Evolutionary conservation across 768 basidiomycete genomes (phyloP).

Genomic region (Panaeolus papilionaceus): DNA sequence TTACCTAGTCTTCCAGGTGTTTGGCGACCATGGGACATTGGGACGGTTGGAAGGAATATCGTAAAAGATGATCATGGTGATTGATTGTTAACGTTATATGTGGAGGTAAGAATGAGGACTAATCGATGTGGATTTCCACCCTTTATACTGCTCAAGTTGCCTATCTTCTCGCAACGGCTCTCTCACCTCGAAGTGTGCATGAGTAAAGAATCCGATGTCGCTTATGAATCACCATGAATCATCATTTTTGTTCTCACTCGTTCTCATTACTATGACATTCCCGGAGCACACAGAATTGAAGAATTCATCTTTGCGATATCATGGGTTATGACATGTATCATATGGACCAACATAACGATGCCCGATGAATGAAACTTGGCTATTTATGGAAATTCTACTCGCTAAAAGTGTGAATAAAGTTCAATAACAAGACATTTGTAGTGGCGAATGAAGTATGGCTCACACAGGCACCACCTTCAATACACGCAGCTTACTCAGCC

Average conservation of each 20-base stretch:
- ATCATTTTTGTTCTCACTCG: background rate
- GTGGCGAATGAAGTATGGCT: background rate
- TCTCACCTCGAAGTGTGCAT: constrained; percentile 5
- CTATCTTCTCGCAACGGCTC: background rate
- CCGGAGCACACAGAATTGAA: background rate
- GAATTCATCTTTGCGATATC: background rate
- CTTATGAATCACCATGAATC: background rate
- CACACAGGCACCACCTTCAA: background rate
- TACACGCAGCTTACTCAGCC: background rate
- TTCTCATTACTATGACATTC: background rate
- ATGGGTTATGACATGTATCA: background rate
- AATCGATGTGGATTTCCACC: background rate
- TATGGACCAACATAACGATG: no score
- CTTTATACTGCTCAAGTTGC: background rate
- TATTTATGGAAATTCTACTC: no score
- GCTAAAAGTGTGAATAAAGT: no score
- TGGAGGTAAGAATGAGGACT: background rate
- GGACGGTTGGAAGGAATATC: constrained; percentile 42
- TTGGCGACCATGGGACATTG: constrained; percentile 40
- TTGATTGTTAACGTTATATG: background rate
- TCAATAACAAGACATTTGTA: no score
- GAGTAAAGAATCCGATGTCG: background rate
- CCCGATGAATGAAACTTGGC: no score
- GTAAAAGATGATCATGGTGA: constrained; percentile 35
- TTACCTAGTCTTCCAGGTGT: constrained; percentile 43